phyloP scores from a whole-genome alignment of 345 rosid genomes.

The Syzygium jambos region DNA sequence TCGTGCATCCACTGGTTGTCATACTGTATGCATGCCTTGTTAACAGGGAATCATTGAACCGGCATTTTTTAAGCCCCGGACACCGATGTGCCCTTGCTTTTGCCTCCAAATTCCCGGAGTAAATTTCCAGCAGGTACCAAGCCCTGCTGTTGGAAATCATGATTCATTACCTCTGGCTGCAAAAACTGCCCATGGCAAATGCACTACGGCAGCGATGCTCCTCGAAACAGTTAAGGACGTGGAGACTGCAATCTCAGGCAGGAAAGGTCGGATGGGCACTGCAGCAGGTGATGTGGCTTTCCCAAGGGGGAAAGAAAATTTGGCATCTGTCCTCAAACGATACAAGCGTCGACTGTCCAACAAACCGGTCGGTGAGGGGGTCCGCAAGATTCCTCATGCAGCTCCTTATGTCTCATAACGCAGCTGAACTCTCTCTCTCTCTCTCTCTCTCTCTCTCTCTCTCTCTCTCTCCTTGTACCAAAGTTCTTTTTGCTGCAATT shows the following conservation, averaged over 20 bases:
- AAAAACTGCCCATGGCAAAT: slow-evolving; percentile 69
- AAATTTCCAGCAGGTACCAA: slow-evolving; percentile 32
- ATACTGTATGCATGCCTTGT: slow-evolving; percentile 1
- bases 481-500: neutral
- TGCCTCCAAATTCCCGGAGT: slow-evolving; percentile 61
- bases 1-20: neutral
- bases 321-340: slow-evolving; percentile 94
- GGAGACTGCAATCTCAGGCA: slow-evolving; percentile 74
- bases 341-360: slow-evolving; percentile 77
- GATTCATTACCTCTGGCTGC: slow-evolving; percentile 70
- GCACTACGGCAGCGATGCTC: slow-evolving; percentile 58
- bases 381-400: slow-evolving; percentile 23
- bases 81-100: slow-evolving; percentile 71
- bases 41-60: slow-evolving; percentile 75
- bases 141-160: slow-evolving; percentile 47
- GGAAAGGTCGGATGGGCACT: slow-evolving; percentile 92
- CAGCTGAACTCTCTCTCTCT: neutral
- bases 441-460: neutral
- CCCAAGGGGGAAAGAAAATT: slow-evolving; percentile 88
- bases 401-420: slow-evolving; percentile 17
- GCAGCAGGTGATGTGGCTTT: slow-evolving; percentile 98
- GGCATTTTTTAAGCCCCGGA: slow-evolving; percentile 73
- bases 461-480: neutral
- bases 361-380: slow-evolving; percentile 34
- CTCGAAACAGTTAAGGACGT: slow-evolving; percentile 85